These are phyloP conservation scores for Pichia deserticola DNA, from an alignment of 805 yeast genomes.

Conservation along the genomic window DNA sequence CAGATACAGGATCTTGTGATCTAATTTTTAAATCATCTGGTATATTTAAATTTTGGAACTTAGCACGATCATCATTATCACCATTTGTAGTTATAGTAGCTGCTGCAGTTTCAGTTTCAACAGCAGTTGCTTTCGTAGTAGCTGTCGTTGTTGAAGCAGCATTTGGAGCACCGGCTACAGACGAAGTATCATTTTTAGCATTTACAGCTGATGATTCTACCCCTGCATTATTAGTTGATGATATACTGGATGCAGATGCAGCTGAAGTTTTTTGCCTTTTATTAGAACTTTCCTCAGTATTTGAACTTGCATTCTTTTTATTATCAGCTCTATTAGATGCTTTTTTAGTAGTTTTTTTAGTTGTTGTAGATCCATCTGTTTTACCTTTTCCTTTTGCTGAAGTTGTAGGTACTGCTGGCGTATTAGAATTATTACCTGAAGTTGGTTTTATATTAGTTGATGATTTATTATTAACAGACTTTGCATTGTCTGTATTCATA, in stretches of 20 bases:
- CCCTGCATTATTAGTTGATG: constrained; percentile 2
- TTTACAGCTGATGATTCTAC: background rate
- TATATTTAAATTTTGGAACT: constrained; percentile 63
- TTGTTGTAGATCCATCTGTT: constrained; percentile 18
- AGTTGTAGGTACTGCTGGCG: background rate
- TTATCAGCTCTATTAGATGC: constrained; percentile 2
- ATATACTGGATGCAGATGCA: constrained; percentile 7
- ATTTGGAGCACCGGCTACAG: too few species aligned
- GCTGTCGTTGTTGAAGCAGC: too few species aligned
- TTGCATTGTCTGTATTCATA: background rate
- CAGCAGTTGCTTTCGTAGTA: too few species aligned
- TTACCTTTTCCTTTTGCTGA: constrained; percentile 6
- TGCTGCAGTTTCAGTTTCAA: background rate
- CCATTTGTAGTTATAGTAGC: background rate
- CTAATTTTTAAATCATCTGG: constrained; percentile 61
- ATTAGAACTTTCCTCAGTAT: constrained; percentile 5
- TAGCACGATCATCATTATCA: constrained; percentile 18
- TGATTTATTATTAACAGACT: too few species aligned
- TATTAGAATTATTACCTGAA: background rate
- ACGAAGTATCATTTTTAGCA: background rate
- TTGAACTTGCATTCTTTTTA: constrained; percentile 11
- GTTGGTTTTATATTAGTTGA: too few species aligned
- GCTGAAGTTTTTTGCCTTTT: constrained; percentile 8
- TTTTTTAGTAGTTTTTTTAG: constrained; percentile 17
- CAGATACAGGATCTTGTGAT: constrained; percentile 56